Evolutionary conservation across 2,329 filamentous ascomycete species (phyloP).

Genomic region (Nothophoma quercina): DNA sequence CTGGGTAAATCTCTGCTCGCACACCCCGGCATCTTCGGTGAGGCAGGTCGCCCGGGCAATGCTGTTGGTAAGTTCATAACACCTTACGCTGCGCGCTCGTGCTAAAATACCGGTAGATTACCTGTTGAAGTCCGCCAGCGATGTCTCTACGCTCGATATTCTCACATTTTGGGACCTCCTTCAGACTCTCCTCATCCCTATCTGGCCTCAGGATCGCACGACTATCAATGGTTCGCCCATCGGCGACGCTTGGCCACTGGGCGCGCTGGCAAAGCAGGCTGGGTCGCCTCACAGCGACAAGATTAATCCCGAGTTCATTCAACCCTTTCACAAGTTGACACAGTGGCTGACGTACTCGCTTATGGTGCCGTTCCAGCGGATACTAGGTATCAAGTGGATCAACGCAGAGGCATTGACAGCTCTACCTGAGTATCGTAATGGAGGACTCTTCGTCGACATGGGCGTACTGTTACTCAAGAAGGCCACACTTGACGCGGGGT

Average conservation of each 20-base stretch:
- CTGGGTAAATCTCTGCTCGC: constrained; percentile 79
- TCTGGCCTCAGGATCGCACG: constrained; percentile 88
- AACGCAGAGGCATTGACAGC: constrained; percentile 86
- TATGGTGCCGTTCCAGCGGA: constrained; percentile 86
- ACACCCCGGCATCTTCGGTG: constrained; percentile 76
- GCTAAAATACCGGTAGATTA: too few relatives aligned
- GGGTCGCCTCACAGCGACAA: constrained; percentile 51
- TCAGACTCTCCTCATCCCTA: constrained; percentile 81
- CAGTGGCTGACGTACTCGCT: constrained; percentile 95
- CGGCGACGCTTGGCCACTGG: constrained; percentile 91
- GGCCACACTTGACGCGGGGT: constrained; percentile 70
- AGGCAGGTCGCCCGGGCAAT: constrained; percentile 83
- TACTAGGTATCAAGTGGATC: constrained; percentile 81
- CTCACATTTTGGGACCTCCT: constrained; percentile 88
- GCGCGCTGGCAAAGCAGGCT: constrained; percentile 72
- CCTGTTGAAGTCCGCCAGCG: constrained; percentile 27
- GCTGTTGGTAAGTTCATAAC: constrained; percentile 74
- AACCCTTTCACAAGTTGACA: constrained; percentile 90
- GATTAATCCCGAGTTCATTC: constrained; percentile 73
- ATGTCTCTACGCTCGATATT: constrained; percentile 64
- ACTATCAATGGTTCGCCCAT: constrained; percentile 82
- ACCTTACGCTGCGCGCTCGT: not conserved
- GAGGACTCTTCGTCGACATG: constrained; percentile 85
- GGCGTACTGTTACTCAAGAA: constrained; percentile 79
- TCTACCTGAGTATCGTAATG: constrained; percentile 90